phyloP scores from a whole-genome alignment of 768 basidiomycete genomes.

The Amanita exitialis region DNA sequence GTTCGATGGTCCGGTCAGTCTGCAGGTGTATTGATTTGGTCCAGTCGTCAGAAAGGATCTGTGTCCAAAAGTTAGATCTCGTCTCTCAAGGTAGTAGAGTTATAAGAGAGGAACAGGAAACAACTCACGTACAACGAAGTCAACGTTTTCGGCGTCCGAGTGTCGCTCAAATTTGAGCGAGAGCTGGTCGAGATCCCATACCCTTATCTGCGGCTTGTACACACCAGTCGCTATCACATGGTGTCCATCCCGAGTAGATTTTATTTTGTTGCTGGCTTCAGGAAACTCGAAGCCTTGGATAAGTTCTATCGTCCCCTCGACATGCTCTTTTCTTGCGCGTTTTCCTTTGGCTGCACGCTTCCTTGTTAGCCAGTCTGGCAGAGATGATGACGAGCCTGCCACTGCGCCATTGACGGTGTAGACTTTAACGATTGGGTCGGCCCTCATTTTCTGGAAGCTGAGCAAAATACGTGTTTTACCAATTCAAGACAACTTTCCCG shows the following conservation, averaged over 20 bases:
- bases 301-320: constrained; percentile 82
- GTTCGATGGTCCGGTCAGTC: constrained; percentile 86
- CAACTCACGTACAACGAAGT: constrained; percentile 85
- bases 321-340: constrained; percentile 55
- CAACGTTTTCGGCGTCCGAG: constrained; percentile 93
- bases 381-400: constrained; percentile 76
- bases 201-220: constrained; percentile 95
- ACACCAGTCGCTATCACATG: constrained; percentile 92
- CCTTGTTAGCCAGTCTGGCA: constrained; percentile 89
- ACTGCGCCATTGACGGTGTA: constrained; percentile 95
- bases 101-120: constrained; percentile 4
- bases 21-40: constrained; percentile 97
- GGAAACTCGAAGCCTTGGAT: constrained; percentile 97
- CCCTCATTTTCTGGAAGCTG: constrained; percentile 9
- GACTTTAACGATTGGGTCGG: constrained; percentile 49
- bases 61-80: constrained; percentile 1
- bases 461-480: not conserved
- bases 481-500: too few species aligned
- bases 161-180: constrained; percentile 94
- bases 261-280: constrained; percentile 88
- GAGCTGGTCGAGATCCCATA: constrained; percentile 91
- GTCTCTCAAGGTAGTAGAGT: not conserved
- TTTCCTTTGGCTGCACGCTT: constrained; percentile 65
- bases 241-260: constrained; percentile 84
- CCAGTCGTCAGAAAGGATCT: constrained; percentile 98